Conservation (phyloP, 2,329 filamentous ascomycete species). For the Ceratocystis papillata region DNA sequence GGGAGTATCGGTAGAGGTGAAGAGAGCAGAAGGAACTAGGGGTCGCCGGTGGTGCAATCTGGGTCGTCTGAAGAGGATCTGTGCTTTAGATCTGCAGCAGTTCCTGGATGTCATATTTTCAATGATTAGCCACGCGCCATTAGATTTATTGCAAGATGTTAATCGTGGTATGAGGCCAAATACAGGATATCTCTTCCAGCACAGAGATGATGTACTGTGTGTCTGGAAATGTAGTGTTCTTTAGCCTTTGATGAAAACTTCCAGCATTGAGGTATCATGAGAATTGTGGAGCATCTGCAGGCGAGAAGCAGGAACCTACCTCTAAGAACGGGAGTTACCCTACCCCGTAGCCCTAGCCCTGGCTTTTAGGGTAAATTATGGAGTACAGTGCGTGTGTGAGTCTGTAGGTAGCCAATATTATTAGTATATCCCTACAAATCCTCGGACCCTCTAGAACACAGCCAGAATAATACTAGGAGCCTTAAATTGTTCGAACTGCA, state of each 20-base stretch:
- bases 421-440: too few relatives aligned
- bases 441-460: not conserved
- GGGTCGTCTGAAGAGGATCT: slow-evolving; percentile 1
- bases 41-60: not conserved
- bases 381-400: too few relatives aligned
- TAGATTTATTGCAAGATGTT: too few relatives aligned
- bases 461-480: not conserved
- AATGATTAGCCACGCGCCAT: not conserved
- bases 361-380: too few relatives aligned
- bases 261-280: not conserved
- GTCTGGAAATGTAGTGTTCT: not conserved
- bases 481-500: not conserved
- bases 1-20: not conserved
- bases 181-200: too few relatives aligned
- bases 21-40: not conserved
- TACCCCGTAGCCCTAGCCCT: not conserved
- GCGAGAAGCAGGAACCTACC: not conserved
- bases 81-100: slow-evolving; percentile 5
- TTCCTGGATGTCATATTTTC: not conserved
- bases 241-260: not conserved
- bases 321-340: not conserved
- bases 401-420: too few relatives aligned
- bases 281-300: not conserved
- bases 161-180: too few relatives aligned
- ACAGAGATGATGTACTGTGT: not conserved